Base-by-base conservation (phyloP, 2,329 filamentous ascomycete genomes). In the Trichophyton benhamiae region DNA sequence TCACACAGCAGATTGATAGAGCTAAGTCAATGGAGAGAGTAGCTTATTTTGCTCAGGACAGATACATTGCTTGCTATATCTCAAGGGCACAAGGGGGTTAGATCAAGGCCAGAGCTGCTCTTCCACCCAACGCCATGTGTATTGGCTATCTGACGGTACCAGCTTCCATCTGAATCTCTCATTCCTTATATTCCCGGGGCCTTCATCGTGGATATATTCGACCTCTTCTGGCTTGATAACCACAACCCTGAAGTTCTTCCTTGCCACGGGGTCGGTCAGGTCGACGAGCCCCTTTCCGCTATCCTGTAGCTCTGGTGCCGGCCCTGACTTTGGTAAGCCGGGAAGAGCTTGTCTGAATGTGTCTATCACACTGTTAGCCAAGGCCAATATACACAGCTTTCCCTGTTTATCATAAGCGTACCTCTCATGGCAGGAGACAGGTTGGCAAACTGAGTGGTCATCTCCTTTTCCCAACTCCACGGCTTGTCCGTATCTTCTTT, bases 371-470 rank as follows among this genome's bases (percentile, higher is more conserved):
- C 8, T 2, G 46, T 25, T 48, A 25, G 11, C 20, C 3, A 25
- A 7, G 8, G 20, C 2, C 11, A 52, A 27, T 27, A 27, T 11
- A 27, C 13, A 27, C 13, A 20, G 22, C 46, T 11, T 22, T 20
- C 4, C 20, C 2, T 25, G 22, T 22, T 22, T 15, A 13, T 52
- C 15, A 13, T 30, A 22, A 52, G 13, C 20, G 22, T 71, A 83
- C 83, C 83, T 77, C 91, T 82, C 85, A 96, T 90, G 0, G 79
- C 77, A 5, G 92, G 92, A 66, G 83, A 87, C 67, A 94, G 75
- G 72, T 96, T 96, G 20, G 90, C 92, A 81, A 96, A 97, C 72
- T 94, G 89, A 57, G 83, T 88, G 58, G 88, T 91, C 42, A 96
- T 74, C 75, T 96, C 91, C 65, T 79, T 86, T 55, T 77, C 76